These are phyloP conservation scores for Leishmania major DNA, from an alignment of 208 protist genomes.

Conservation along the genomic window DNA sequence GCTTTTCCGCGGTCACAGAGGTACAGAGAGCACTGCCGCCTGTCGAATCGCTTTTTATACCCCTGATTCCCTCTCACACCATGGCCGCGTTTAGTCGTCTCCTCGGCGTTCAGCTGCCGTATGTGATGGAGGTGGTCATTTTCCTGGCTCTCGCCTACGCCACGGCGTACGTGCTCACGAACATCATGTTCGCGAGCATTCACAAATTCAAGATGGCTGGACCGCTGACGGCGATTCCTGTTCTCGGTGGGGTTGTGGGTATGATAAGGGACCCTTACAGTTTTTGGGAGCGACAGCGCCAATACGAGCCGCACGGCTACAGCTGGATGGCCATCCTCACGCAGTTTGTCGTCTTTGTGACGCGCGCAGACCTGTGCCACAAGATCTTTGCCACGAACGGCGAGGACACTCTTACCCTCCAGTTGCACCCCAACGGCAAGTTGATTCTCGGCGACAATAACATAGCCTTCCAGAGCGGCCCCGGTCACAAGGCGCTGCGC, in stretches of 20 bases:
- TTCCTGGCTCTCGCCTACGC: slow-evolving; percentile 58
- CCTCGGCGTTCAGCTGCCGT: slow-evolving; percentile 71
- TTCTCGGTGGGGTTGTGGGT: slow-evolving; percentile 68
- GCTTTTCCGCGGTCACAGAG: not conserved
- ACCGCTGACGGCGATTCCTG: slow-evolving; percentile 54
- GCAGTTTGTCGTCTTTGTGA: slow-evolving; percentile 81
- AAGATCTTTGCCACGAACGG: slow-evolving; percentile 84
- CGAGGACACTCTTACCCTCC: slow-evolving; percentile 74
- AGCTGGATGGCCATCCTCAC: slow-evolving; percentile 79
- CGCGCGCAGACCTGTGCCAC: slow-evolving; percentile 75
- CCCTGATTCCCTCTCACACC: not conserved
- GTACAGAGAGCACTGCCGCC: not conserved
- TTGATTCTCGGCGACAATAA: slow-evolving; percentile 88
- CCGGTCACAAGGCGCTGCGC: slow-evolving; percentile 80
- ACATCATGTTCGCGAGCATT: slow-evolving; percentile 61
- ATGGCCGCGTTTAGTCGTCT: slow-evolving; percentile 81
- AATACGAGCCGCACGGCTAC: slow-evolving; percentile 74
- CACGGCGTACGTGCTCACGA: slow-evolving; percentile 60
- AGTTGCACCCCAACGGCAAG: slow-evolving; percentile 84
- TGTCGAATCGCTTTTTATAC: not conserved
- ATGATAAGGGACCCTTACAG: slow-evolving; percentile 84
- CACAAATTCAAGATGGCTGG: slow-evolving; percentile 81
- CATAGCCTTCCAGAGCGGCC: slow-evolving; percentile 86
- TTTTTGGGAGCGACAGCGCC: slow-evolving; percentile 86
- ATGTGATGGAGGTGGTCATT: slow-evolving; percentile 58